Percentiles rank a stretch among this genome's conserved stretches.
phyloP scores from a whole-genome alignment of 1,284 basidiomycete genomes.

The Retiboletus flavoniger region DNA sequence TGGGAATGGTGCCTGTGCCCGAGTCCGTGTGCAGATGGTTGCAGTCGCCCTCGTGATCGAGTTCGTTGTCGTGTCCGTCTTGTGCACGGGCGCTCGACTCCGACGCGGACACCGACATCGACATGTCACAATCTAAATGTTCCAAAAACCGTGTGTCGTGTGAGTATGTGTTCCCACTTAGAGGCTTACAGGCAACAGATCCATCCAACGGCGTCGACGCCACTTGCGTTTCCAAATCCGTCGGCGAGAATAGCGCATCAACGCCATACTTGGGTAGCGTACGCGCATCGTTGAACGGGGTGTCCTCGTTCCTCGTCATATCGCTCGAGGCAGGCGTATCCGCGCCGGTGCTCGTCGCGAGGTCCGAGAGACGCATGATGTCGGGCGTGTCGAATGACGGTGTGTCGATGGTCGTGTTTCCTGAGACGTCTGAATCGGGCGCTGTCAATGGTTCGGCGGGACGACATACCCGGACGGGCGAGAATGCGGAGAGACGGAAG shows the following conservation, averaged over 20 bases:
- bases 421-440: background rate
- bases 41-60: background rate
- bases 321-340: slow-evolving; percentile 19
- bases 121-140: slow-evolving; percentile 17
- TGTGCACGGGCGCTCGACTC: slow-evolving; percentile 4
- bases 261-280: slow-evolving; percentile 18
- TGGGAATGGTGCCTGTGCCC: slow-evolving; percentile 10
- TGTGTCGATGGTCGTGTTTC: background rate
- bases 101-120: slow-evolving; percentile 11
- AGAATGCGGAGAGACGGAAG: slow-evolving; percentile 28
- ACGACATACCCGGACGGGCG: slow-evolving; percentile 10
- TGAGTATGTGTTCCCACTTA: background rate
- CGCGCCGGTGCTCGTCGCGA: slow-evolving; percentile 1
- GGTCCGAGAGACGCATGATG: slow-evolving; percentile 22
- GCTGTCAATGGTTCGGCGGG: background rate
- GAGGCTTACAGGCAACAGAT: background rate
- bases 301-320: slow-evolving; percentile 11
- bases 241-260: slow-evolving; percentile 13
- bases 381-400: slow-evolving; percentile 17
- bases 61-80: background rate
- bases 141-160: slow-evolving; percentile 24
- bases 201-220: slow-evolving; percentile 17
- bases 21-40: background rate
- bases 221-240: slow-evolving; percentile 14
- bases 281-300: slow-evolving; percentile 25